Conservation (phyloP, 129 eudicot species). For the Helichrysum umbraculigerum region DNA sequence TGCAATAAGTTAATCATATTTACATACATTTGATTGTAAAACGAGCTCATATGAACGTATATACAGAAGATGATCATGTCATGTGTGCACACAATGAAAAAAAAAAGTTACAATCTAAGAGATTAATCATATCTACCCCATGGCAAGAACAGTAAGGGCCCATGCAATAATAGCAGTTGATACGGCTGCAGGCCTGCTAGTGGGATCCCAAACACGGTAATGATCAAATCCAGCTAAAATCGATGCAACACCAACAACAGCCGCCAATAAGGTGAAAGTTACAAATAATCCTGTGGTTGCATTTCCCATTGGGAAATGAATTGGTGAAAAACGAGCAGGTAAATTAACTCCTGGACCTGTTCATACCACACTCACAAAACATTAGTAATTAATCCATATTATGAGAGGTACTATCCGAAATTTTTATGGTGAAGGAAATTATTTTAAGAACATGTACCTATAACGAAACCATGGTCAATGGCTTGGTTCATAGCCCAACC, state of each 20-base stretch:
- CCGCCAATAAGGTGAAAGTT: slow-evolving; percentile 68
- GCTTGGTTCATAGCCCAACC: slow-evolving; percentile 87
- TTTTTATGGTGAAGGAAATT: background rate
- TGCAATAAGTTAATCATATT: slow-evolving; percentile 19
- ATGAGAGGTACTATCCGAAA: background rate
- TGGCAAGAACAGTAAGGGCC: slow-evolving; percentile 81
- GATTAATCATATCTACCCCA: slow-evolving; percentile 59
- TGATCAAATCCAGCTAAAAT: slow-evolving; percentile 68
- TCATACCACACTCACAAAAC: background rate
- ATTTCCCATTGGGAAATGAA: slow-evolving; percentile 94
- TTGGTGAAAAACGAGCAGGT: slow-evolving; percentile 95
- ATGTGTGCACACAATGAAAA: background rate
- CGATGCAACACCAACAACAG: slow-evolving; percentile 84
- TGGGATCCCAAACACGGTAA: slow-evolving; percentile 53
- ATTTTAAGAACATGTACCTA: slow-evolving; percentile 43
- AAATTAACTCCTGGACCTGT: slow-evolving; percentile 75
- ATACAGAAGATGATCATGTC: background rate
- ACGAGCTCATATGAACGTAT: background rate
- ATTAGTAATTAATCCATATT: background rate
- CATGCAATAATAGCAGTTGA: slow-evolving; percentile 83
- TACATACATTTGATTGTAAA: background rate
- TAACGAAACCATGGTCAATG: slow-evolving; percentile 83
- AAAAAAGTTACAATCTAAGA: background rate
- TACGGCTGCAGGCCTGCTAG: slow-evolving; percentile 73
- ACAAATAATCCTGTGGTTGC: slow-evolving; percentile 96